Evolutionary conservation across 305 asterid species (phyloP), one percentile per base, ranked within the genome.

Genomic region (Fraxinus dipetala): DNA sequence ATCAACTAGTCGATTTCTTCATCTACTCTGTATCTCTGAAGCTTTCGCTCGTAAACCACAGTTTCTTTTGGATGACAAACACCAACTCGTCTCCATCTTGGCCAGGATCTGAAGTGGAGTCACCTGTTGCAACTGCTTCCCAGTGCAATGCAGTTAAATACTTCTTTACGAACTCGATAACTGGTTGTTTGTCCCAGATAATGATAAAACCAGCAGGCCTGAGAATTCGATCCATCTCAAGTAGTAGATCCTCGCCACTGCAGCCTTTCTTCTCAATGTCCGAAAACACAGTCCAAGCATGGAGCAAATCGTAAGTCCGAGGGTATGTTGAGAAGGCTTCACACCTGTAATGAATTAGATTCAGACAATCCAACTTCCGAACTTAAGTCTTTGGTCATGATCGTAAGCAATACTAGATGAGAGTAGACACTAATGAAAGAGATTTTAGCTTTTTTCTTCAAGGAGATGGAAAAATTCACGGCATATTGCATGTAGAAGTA

Each of bases 251-350:
- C 88, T 92, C 98, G 6, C 94, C 96, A 31, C 98, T 92, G 85
- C 98, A 95, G 20, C 98, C 98, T 86, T 93, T 93, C 92, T 87
- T 95, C 81, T 92, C 96, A 14, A 95, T 89, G 89, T 93, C 96
- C 0, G 98, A 92, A 59, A 95, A 87, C 3, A 95, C 86, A 2
- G 85, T 87, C 98, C 97, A 93, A 0, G 96, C 98, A 20, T 95
- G 98, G 85, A 95, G 94, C 82, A 95, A 73, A 80, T 95, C 98
- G 6, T 95, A 95, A 8, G 98, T 94, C 75, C 98, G 80, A 5
- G 98, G 98, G 87, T 95, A 93, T 14, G 94, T 91, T n/a, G 98
- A 94, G 89, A 77, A 92, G 77, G 98, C 94, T 86, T 93, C 98
- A 30, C 98, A 95, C 98, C 98, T 95, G 90, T 51, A 77, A 38